Conservation (phyloP, 2,329 filamentous ascomycete genomes). For the Hymenoscyphus repandus region DNA sequence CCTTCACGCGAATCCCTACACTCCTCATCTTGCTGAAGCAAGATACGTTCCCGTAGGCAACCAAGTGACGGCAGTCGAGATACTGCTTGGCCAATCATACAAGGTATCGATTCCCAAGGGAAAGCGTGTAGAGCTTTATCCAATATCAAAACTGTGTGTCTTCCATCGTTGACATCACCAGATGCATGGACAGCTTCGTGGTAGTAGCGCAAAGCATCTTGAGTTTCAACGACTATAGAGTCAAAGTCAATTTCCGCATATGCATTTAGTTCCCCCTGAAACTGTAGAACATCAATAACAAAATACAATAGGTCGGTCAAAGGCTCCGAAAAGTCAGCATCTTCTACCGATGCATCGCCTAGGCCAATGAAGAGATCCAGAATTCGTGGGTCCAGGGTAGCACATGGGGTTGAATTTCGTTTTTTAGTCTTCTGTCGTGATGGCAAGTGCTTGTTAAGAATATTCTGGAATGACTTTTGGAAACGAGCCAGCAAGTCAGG, state of each 20-base stretch:
- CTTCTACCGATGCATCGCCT: slow-evolving; percentile 63
- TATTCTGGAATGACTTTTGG: slow-evolving; percentile 68
- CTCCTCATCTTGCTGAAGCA: slow-evolving; percentile 30
- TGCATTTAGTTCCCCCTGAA: slow-evolving; percentile 91
- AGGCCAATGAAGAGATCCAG: slow-evolving; percentile 86
- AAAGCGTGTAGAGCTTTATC: slow-evolving; percentile 89
- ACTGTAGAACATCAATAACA: slow-evolving; percentile 91
- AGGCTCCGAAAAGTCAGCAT: slow-evolving; percentile 75
- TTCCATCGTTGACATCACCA: slow-evolving; percentile 34
- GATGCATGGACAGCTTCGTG: slow-evolving; percentile 46
- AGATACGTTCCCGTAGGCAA: slow-evolving; percentile 70
- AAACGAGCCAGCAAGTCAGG: slow-evolving; percentile 67
- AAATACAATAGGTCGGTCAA: slow-evolving; percentile 94
- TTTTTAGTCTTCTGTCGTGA: slow-evolving; percentile 64
- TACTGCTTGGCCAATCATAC: slow-evolving; percentile 71
- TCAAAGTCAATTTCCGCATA: slow-evolving; percentile 99
- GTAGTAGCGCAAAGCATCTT: slow-evolving; percentile 78
- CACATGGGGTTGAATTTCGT: slow-evolving; percentile 38
- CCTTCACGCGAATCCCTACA: slow-evolving; percentile 33
- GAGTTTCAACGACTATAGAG: slow-evolving; percentile 77
- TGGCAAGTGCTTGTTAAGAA: slow-evolving; percentile 79
- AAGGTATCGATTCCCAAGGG: slow-evolving; percentile 93
- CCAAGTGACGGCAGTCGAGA: slow-evolving; percentile 85
- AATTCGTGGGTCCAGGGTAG: slow-evolving; percentile 60
- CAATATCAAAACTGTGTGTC: slow-evolving; percentile 81